Conservation (phyloP, 2,329 filamentous ascomycete genomes). For the Hypoxylon sp. region DNA sequence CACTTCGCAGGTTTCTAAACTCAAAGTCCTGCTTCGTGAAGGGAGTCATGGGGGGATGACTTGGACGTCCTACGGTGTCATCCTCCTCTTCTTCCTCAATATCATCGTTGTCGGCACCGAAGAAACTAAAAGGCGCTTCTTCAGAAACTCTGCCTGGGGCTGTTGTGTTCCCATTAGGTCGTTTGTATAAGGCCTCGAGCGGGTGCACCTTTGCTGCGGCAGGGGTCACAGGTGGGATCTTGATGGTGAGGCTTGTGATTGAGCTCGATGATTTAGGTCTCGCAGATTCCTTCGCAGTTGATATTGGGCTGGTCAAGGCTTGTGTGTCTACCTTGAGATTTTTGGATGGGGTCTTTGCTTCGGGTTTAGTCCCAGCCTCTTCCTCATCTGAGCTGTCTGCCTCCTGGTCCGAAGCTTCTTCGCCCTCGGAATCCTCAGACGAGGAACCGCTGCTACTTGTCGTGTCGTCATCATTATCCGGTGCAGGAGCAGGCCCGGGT, state of each 20-base stretch:
- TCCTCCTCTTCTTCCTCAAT: constrained; percentile 51
- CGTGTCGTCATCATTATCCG: constrained; percentile 55
- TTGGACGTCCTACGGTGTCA: constrained; percentile 38
- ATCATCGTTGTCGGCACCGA: constrained; percentile 65
- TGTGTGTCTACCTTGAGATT: constrained; percentile 45
- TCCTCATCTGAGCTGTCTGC: constrained; percentile 50
- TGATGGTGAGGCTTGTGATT: constrained; percentile 67
- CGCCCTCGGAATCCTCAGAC: constrained; percentile 50
- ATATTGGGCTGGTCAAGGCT: constrained; percentile 39
- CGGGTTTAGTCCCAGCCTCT: constrained; percentile 31
- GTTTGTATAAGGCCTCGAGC: constrained; percentile 93
- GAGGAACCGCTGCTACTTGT: constrained; percentile 60
- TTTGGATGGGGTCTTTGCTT: constrained; percentile 35
- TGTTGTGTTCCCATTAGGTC: constrained; percentile 64
- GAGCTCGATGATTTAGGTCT: constrained; percentile 68
- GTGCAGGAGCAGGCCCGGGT: constrained; percentile 40
- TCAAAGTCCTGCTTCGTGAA: constrained; percentile 85
- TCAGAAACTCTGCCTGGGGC: constrained; percentile 56
- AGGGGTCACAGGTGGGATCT: constrained; percentile 66
- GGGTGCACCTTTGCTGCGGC: constrained; percentile 77
- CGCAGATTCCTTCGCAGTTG: constrained; percentile 52
- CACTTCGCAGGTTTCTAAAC: constrained; percentile 82
- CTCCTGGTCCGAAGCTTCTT: constrained; percentile 45
- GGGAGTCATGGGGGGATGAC: constrained; percentile 80
- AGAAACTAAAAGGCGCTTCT: constrained; percentile 83